Conservation (phyloP, 2,329 filamentous ascomycete genomes). For the Boeremia exigua region DNA sequence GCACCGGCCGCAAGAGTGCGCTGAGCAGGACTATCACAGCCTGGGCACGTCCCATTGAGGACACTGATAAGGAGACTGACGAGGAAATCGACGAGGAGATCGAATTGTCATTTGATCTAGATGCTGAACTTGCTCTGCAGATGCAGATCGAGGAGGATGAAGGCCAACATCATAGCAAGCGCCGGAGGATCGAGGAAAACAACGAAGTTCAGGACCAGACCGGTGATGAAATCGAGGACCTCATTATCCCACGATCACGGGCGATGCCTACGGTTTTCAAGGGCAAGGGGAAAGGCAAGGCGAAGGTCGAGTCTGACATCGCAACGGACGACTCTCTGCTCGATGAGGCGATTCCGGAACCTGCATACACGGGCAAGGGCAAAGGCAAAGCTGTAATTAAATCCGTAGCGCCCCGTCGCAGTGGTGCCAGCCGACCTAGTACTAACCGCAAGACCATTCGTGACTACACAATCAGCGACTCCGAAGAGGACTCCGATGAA, state of each 20-base stretch:
- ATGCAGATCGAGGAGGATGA: constrained; percentile 63
- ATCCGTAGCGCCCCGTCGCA: constrained; percentile 17
- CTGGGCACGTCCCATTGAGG: constrained; percentile 28
- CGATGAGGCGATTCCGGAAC: constrained; percentile 22
- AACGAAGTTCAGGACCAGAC: constrained; percentile 36
- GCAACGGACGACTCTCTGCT: constrained; percentile 22
- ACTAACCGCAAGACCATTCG: constrained; percentile 23
- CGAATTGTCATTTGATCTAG: constrained; percentile 46
- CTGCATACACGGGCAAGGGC: constrained; percentile 29
- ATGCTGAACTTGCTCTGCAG: constrained; percentile 61
- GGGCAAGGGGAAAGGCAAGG: constrained; percentile 38
- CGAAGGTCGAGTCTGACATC: constrained; percentile 12
- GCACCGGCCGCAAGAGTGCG: constrained; percentile 33
- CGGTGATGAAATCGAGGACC: constrained; percentile 24
- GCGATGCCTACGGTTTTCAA: constrained; percentile 18
- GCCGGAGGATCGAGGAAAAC: constrained; percentile 36
- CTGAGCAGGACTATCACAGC: constrained; percentile 26
- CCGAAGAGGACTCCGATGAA: constrained; percentile 34
- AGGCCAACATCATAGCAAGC: constrained; percentile 51
- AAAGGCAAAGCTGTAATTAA: constrained; percentile 30
- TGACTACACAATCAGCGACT: constrained; percentile 28
- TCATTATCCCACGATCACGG: constrained; percentile 1
- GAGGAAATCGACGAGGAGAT: constrained; percentile 34
- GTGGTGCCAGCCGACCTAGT: constrained; percentile 30
- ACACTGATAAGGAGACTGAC: constrained; percentile 39